Percentiles rank a stretch among this genome's conserved stretches.
Conservation (phyloP, 192 early-diverging fungal species). For the Thamnidium elegans region DNA sequence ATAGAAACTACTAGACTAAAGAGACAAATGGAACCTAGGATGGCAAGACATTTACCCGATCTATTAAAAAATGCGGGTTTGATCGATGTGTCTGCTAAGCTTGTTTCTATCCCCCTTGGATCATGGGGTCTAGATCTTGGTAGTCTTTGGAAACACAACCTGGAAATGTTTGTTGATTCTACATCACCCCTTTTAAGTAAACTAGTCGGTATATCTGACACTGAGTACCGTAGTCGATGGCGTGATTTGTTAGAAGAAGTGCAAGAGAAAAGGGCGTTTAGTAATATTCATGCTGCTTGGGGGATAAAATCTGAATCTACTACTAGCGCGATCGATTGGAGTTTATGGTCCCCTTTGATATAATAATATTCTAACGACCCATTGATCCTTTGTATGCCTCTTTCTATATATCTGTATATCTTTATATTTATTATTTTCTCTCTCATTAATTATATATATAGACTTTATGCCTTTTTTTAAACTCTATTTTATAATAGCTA, state of each 20-base stretch:
- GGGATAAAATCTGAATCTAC: conserved; percentile 2
- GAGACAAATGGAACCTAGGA: conserved; percentile 15
- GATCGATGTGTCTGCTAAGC: conserved; percentile 1
- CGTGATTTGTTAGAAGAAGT: not conserved
- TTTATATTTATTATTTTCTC: not conserved
- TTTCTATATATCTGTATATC: not conserved
- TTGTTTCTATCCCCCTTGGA: conserved; percentile 20
- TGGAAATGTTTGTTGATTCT: conserved; percentile 2
- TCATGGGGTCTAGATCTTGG: conserved; percentile 29
- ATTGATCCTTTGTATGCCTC: too few species aligned
- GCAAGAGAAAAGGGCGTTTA: not conserved
- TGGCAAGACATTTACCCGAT: not conserved
- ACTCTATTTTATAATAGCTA: too few species aligned
- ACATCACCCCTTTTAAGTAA: not conserved
- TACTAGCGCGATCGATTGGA: conserved; percentile 2
- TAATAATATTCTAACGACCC: not conserved
- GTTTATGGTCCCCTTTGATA: conserved; percentile 1
- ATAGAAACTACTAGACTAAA: not conserved
- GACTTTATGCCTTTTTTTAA: too few species aligned
- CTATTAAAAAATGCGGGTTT: conserved; percentile 4
- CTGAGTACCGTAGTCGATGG: conserved; percentile 1
- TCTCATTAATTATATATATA: not conserved
- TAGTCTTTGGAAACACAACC: conserved; percentile 20
- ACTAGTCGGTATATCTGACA: not conserved
- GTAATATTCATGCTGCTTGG: conserved; percentile 14